phyloP scores from a whole-genome alignment of 306 rosid species.

The Fragaria nilgerrensis region DNA sequence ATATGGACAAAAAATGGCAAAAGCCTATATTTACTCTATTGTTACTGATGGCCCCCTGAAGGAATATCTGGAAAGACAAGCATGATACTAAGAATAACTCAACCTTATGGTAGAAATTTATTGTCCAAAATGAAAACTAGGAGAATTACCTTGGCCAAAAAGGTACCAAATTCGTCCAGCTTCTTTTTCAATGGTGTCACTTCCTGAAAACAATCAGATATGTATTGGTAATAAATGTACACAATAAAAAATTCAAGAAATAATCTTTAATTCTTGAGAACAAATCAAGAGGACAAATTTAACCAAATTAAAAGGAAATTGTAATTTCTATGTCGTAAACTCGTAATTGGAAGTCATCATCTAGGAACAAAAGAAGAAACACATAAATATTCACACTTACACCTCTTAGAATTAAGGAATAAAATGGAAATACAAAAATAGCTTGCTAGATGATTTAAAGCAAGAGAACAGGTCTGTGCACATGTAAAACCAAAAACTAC shows the following conservation, averaged over 20 bases:
- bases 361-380: background rate
- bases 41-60: background rate
- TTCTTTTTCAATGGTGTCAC: constrained; percentile 94
- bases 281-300: background rate
- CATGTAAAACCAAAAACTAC: background rate
- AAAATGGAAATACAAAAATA: background rate
- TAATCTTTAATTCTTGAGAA: background rate
- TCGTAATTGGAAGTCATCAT: background rate
- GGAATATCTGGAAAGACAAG: constrained; percentile 12
- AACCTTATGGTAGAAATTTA: constrained; percentile 3
- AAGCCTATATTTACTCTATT: background rate
- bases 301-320: background rate
- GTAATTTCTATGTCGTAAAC: background rate
- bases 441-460: background rate
- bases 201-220: constrained; percentile 61
- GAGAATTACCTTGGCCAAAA: constrained; percentile 83
- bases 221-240: constrained; percentile 6
- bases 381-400: background rate
- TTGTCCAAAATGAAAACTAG: constrained; percentile 14
- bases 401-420: background rate
- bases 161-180: constrained; percentile 93
- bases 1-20: background rate
- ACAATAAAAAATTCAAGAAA: constrained; percentile 14
- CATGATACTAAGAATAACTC: background rate
- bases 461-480: background rate